These are phyloP conservation scores for Jacaranda mimosifolia DNA, from an alignment of 257 asterid genomes.

Conservation along the genomic window DNA sequence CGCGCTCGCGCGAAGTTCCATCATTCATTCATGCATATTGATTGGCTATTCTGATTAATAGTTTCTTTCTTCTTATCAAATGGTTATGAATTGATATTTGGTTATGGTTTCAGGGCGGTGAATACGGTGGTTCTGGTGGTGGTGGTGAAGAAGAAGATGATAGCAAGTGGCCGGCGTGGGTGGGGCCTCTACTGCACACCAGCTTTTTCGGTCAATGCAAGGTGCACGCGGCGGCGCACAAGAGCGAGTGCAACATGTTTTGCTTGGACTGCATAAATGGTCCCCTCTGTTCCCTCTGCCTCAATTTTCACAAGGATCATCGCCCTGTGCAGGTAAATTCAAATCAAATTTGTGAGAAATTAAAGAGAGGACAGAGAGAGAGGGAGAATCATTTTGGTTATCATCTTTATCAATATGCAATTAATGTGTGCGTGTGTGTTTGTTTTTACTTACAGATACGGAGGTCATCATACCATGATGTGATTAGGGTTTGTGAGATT, in stretches of 20 bases:
- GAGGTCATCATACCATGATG: slow-evolving; percentile 81
- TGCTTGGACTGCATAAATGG: slow-evolving; percentile 82
- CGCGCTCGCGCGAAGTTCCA: no score
- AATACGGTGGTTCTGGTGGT: no score
- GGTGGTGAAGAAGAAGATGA: slow-evolving; percentile 24
- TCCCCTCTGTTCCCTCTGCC: slow-evolving; percentile 82
- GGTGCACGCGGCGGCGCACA: slow-evolving; percentile 82
- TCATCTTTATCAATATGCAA: no score
- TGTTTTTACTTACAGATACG: slow-evolving; percentile 52
- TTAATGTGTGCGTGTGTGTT: neutral
- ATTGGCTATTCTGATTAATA: neutral
- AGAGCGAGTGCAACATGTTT: slow-evolving; percentile 93
- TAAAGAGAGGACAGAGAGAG: no score
- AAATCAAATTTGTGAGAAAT: no score
- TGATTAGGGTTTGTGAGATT: slow-evolving; percentile 74
- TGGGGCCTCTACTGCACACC: slow-evolving; percentile 68
- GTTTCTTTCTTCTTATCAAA: neutral
- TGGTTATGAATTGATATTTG: slow-evolving; percentile 13
- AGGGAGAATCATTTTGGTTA: no score
- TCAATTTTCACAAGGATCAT: slow-evolving; percentile 71
- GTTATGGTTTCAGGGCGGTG: no score
- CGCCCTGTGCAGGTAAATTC: slow-evolving; percentile 69
- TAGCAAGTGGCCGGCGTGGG: slow-evolving; percentile 73
- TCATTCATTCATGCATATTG: no score
- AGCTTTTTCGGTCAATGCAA: slow-evolving; percentile 83